phyloP scores from a whole-genome alignment of 371 early-diverging fungal genomes.

The Lichtheimia ornata region DNA sequence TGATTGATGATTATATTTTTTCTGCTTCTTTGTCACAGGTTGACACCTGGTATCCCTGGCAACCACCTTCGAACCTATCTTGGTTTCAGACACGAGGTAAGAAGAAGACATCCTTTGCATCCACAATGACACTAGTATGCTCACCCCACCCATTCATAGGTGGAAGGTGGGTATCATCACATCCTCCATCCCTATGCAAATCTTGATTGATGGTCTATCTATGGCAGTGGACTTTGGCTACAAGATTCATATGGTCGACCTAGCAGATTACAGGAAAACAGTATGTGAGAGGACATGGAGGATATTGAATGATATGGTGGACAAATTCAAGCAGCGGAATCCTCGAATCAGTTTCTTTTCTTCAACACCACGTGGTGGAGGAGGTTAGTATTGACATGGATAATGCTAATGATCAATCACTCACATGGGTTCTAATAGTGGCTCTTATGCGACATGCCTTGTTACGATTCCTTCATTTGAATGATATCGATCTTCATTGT shows the following conservation, averaged over 20 bases:
- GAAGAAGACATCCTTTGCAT: not conserved
- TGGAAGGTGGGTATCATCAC: constrained; percentile 31
- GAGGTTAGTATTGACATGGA: constrained; percentile 42
- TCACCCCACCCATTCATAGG: not conserved
- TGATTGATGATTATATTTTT: too few relatives aligned
- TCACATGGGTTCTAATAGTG: constrained; percentile 42
- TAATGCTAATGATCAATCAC: not conserved
- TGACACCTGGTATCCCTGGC: constrained; percentile 71
- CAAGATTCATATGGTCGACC: constrained; percentile 60
- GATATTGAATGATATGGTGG: constrained; percentile 51
- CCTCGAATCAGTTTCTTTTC: constrained; percentile 74
- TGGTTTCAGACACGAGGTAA: constrained; percentile 42
- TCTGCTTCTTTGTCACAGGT: constrained; percentile 17
- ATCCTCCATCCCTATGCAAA: not conserved
- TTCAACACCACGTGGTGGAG: constrained; percentile 89
- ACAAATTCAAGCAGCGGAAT: constrained; percentile 49
- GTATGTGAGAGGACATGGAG: constrained; percentile 64
- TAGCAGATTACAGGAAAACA: constrained; percentile 59
- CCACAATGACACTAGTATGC: too few relatives aligned
- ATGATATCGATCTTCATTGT: constrained; percentile 71
- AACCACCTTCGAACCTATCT: constrained; percentile 27
- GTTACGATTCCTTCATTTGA: constrained; percentile 67
- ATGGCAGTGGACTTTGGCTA: constrained; percentile 63
- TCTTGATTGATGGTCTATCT: not conserved
- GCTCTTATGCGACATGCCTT: constrained; percentile 89